phyloP scores from a whole-genome alignment of 1,139 yeast genomes.

The Geotrichum citri-aurantii region DNA sequence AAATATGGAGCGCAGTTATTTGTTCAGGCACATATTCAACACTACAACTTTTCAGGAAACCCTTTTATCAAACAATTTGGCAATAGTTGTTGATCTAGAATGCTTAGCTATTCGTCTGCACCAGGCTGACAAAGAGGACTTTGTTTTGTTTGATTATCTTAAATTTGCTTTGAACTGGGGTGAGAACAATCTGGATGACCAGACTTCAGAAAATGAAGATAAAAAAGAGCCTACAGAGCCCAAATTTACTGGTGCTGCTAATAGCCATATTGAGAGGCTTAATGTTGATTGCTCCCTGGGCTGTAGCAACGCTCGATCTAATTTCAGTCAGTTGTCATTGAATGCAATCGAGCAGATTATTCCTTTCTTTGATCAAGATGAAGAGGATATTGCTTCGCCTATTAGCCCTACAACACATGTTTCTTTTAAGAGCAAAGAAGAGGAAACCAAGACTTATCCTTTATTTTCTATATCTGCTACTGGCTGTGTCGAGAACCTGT shows the following conservation, averaged over 20 bases:
- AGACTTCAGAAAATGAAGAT: not conserved
- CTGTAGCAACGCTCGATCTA: slow-evolving; percentile 24
- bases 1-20: slow-evolving; percentile 49
- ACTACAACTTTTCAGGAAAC: slow-evolving; percentile 30
- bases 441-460: slow-evolving; percentile 9
- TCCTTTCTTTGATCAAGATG: slow-evolving; percentile 1
- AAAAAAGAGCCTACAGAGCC: slow-evolving; percentile 4
- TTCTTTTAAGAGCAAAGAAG: not conserved
- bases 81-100: slow-evolving; percentile 30
- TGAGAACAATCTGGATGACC: slow-evolving; percentile 2
- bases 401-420: not conserved
- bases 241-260: not conserved
- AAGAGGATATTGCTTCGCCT: not conserved
- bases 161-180: slow-evolving; percentile 22
- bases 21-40: slow-evolving; percentile 28
- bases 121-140: slow-evolving; percentile 33
- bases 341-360: slow-evolving; percentile 18
- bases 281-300: slow-evolving; percentile 23
- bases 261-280: slow-evolving; percentile 6
- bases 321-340: slow-evolving; percentile 23
- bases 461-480: slow-evolving; percentile 15
- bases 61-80: slow-evolving; percentile 27
- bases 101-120: slow-evolving; percentile 30
- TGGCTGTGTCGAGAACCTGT: slow-evolving; percentile 15
- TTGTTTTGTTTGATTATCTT: slow-evolving; percentile 33